A percentile compares a stretch with the other conserved stretches of the same genome.
Evolutionary conservation across 495 filamentous ascomycete genomes (phyloP).

Genomic region (Pseudomonodictys pantanalensis): DNA sequence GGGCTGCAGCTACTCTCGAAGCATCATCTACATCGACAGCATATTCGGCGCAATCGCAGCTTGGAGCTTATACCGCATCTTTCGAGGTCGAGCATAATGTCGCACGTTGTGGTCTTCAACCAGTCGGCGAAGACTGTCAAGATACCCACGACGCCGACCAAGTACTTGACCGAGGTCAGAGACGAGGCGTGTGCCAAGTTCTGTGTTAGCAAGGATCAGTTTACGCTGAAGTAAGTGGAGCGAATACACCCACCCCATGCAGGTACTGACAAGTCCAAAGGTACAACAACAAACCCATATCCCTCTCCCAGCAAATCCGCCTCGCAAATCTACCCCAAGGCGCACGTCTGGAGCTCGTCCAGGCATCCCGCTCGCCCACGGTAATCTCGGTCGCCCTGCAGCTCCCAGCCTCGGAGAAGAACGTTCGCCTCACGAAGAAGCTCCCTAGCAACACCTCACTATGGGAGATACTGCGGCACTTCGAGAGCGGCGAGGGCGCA

Average conservation of each 20-base stretch:
- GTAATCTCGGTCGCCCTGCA: constrained; percentile 83
- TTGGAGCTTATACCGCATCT: constrained; percentile 15
- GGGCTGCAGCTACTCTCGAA: constrained; percentile 6
- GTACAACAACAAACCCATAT: constrained; percentile 72
- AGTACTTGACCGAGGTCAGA: constrained; percentile 75
- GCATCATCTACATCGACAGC: constrained; percentile 10
- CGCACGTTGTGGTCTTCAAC: constrained; percentile 85
- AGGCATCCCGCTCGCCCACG: constrained; percentile 73
- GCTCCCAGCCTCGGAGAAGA: constrained; percentile 65
- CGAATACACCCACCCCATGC: not conserved
- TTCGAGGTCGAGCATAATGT: constrained; percentile 63
- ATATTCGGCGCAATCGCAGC: constrained; percentile 3
- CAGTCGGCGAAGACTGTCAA: constrained; percentile 65
- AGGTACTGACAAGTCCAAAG: too few species aligned
- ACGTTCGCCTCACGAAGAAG: constrained; percentile 70
- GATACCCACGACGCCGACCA: constrained; percentile 80
- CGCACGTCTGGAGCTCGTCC: constrained; percentile 89
- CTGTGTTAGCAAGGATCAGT: constrained; percentile 65
- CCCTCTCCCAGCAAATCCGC: constrained; percentile 80
- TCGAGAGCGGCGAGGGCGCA: constrained; percentile 66
- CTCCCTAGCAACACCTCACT: constrained; percentile 78
- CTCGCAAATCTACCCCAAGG: constrained; percentile 80
- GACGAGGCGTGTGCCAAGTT: constrained; percentile 83
- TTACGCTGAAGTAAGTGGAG: constrained; percentile 70
- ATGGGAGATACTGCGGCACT: constrained; percentile 84